These are phyloP conservation scores for Oropetium thomaeum DNA, from an alignment of 176 grass and related monocot species.

Conservation along the genomic window DNA sequence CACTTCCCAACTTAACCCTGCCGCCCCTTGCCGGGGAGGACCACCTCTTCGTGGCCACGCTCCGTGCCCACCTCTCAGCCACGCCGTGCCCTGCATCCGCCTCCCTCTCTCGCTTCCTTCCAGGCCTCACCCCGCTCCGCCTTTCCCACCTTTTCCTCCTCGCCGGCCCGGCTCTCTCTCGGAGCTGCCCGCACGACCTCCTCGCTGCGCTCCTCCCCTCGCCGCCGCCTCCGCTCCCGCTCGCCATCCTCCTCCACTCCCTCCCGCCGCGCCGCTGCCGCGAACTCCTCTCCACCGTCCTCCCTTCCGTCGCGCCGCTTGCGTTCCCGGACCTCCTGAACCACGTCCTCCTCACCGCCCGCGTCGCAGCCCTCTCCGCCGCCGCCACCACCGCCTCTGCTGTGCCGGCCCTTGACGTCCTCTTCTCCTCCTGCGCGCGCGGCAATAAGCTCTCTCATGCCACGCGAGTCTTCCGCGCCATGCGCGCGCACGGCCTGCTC, in stretches of 20 bases:
- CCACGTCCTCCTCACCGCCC: slow-evolving; percentile 41
- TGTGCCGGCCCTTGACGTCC: slow-evolving; percentile 46
- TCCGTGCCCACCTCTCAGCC: slow-evolving; percentile 56
- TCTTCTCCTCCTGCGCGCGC: slow-evolving; percentile 70
- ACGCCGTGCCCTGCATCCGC: slow-evolving; percentile 6
- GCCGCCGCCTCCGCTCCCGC: slow-evolving; percentile 29
- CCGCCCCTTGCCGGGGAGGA: slow-evolving; percentile 55
- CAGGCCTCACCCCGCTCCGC: slow-evolving; percentile 31
- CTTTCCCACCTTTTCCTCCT: slow-evolving; percentile 38
- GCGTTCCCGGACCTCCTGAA: slow-evolving; percentile 49
- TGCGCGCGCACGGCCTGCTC: slow-evolving; percentile 65
- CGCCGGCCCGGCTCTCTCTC: not conserved
- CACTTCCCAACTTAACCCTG: slow-evolving; percentile 64
- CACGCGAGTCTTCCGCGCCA: slow-evolving; percentile 52
- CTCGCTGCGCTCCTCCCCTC: slow-evolving; percentile 25
- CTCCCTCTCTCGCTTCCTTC: slow-evolving; percentile 37
- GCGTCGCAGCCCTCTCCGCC: slow-evolving; percentile 12
- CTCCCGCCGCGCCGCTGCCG: slow-evolving; percentile 40
- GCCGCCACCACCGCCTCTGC: slow-evolving; percentile 24
- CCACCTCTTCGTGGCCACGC: slow-evolving; percentile 50
- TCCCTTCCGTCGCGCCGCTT: slow-evolving; percentile 28
- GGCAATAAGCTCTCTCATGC: slow-evolving; percentile 62
- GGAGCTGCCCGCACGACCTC: slow-evolving; percentile 22
- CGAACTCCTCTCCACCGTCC: slow-evolving; percentile 32
- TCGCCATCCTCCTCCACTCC: slow-evolving; percentile 38